phyloP scores from a whole-genome alignment of 2,329 filamentous ascomycete species.

The Alternaria alternata region DNA sequence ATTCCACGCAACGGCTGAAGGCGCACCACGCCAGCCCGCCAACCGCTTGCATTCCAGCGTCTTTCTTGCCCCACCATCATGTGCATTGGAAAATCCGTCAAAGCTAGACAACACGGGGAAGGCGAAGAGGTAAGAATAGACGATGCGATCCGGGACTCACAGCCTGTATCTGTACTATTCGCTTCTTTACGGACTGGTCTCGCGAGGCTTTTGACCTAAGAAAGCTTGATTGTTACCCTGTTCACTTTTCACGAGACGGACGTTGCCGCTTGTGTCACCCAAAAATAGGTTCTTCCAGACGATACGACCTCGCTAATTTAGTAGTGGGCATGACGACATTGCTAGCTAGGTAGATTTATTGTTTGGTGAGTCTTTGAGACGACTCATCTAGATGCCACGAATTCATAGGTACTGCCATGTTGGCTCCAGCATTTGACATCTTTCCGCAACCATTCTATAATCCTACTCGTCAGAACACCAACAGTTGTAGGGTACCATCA shows the following conservation, averaged over 20 bases:
- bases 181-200: background rate
- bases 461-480: background rate
- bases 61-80: background rate
- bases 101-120: background rate
- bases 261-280: background rate
- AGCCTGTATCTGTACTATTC: background rate
- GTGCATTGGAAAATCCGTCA: background rate
- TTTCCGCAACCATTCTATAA: background rate
- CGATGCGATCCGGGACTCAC: background rate
- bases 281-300: background rate
- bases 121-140: constrained; percentile 2
- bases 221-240: background rate
- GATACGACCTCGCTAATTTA: background rate
- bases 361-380: background rate
- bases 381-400: background rate
- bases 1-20: background rate
- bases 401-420: background rate
- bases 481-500: background rate
- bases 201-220: background rate
- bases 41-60: background rate
- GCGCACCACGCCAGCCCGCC: background rate
- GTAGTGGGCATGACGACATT: background rate
- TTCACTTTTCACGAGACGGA: background rate
- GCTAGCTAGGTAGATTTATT: background rate
- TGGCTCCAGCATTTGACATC: background rate